Base-by-base conservation (phyloP, 306 rosid species). In the Casuarina cunninghamiana region DNA sequence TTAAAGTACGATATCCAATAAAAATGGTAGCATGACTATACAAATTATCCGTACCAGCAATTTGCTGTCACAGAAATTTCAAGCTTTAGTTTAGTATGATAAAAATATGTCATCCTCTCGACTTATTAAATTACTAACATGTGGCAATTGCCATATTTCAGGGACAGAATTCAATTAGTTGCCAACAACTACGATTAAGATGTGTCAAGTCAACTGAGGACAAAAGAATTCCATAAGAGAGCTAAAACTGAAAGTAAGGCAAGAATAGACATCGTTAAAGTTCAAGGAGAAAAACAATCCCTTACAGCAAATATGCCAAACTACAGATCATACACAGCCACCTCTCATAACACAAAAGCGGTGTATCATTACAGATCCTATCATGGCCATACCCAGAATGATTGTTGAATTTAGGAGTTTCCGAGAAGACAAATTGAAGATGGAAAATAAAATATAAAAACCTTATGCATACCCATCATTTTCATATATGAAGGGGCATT, bases 401-500 rank as follows among this genome's bases (percentile, higher is more conserved):
- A 63, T 71, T 49, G 39, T 50, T 10, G 42, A 3, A 45, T 45
- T 21, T 39, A 44, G 63, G 17, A 19, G 26, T 68, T 26, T 71
- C 21, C 46, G 1, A 6, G n/a, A 26, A 58, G 66, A 73, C 19
- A 70, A 3, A 58, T 58, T 21, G 38, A 26, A 58, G 65, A 26
- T 4, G 16, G 39, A 58, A 37, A 61, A 62, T 37, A 37, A 62
- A 32, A 11, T 62, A 4, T 62, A 35, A 35, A 44, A 67, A 63
- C 1, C 5, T 37, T 6, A 60, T 37, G 70, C 15, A 15, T 62
- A 43, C 77, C 72, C 68, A 69, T 15, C 71, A 60, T 77, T 73
- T 67, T 37, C 32, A 26, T 26, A 26, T 26, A 37, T 69, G 51
- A 67, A 71, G 45, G 66, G 61, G 45, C 84, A 72, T 19, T 58